Conservation (phyloP, 1,284 basidiomycete species). For the Ustilago lituana region DNA sequence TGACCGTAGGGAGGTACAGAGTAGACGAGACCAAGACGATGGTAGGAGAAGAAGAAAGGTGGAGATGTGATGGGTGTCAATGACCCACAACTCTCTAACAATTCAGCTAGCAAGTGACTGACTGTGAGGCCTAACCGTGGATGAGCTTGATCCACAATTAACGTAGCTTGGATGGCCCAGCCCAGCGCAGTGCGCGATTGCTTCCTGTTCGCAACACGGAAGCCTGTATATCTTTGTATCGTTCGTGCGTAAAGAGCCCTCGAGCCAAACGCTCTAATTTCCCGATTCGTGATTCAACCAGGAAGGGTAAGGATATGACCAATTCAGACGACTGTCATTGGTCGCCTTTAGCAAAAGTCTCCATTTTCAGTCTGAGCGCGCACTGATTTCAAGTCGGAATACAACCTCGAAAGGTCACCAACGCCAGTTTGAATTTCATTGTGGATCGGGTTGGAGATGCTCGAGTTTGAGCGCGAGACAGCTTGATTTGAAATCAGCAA, state of each 20-base stretch:
- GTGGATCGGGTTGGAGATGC: constrained; percentile 8
- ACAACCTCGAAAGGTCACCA: neutral
- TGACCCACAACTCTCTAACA: no score
- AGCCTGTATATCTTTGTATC: no score
- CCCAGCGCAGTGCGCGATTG: neutral
- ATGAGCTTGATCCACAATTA: neutral
- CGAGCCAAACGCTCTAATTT: neutral
- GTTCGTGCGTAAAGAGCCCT: constrained; percentile 22
- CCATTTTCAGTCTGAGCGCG: constrained; percentile 2
- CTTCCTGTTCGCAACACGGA: constrained; percentile 8
- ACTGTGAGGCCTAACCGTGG: neutral
- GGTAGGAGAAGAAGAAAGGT: neutral
- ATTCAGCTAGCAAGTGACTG: no score
- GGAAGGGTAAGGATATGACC: constrained; percentile 17
- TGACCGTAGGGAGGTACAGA: neutral
- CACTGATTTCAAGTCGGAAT: neutral
- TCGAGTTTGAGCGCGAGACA: constrained; percentile 5
- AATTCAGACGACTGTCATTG: constrained; percentile 49
- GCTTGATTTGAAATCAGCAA: constrained; percentile 42
- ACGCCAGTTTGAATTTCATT: constrained; percentile 1
- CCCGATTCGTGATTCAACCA: constrained; percentile 5
- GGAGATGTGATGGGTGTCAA: constrained; percentile 1
- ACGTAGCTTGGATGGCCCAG: constrained; percentile 7
- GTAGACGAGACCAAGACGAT: neutral
- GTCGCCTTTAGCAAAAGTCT: constrained; percentile 7